These are phyloP conservation scores for Rosa multiflora DNA, from an alignment of 306 rosid genomes.

Conservation along the genomic window DNA sequence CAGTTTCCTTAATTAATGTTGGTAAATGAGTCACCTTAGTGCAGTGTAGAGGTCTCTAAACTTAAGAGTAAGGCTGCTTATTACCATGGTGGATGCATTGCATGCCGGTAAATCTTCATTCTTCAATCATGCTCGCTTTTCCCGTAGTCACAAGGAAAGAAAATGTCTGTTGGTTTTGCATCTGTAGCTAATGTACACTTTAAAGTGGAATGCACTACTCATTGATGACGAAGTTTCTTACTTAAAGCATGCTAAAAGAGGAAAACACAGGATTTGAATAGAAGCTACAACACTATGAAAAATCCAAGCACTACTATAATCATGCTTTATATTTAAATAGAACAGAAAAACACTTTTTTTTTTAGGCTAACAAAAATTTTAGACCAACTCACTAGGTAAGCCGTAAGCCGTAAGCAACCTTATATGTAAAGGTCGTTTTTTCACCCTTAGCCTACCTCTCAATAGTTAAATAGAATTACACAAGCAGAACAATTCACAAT, in stretches of 20 bases:
- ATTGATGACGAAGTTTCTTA: no score
- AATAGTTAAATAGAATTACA: background rate
- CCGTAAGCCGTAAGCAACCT: background rate
- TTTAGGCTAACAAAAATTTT: background rate
- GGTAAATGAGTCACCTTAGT: background rate
- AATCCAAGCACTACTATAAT: background rate
- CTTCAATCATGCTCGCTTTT: no score
- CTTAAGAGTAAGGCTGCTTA: background rate
- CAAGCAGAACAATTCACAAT: background rate
- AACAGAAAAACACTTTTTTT: background rate
- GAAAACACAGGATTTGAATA: no score
- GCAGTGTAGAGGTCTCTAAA: background rate
- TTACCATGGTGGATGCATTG: background rate
- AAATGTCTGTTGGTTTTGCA: no score
- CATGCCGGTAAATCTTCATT: no score
- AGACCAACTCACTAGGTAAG: background rate
- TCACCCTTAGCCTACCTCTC: background rate
- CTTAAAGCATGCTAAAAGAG: no score
- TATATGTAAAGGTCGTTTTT: background rate
- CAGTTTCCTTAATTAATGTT: background rate
- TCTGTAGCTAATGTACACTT: no score
- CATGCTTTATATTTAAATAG: background rate
- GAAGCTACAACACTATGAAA: background rate
- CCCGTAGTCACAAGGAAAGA: no score
- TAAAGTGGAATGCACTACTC: no score